Base-by-base conservation (phyloP, 352 stramenopile genomes). In the Albugo laibachii region DNA sequence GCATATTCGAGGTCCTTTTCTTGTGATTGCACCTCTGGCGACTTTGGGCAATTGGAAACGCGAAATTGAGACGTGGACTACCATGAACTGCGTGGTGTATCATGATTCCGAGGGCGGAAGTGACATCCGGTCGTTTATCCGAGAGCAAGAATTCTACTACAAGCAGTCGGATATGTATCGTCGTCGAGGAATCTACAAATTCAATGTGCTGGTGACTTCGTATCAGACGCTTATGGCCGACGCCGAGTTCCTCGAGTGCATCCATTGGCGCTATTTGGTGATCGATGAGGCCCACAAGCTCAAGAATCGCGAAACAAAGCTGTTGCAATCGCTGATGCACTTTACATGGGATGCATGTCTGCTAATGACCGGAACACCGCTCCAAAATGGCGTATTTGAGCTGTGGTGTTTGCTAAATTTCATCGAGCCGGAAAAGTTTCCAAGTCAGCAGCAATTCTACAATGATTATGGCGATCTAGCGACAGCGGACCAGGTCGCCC, bases 341-440 rank as follows among this genome's bases (percentile, higher is more conserved):
- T 89, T 93, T 46, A 69, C 65, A 19, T 89, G 74, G 72, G 79
- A 92, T 52, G 86, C 76, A 4, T 97, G 93, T 36, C 57, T 98
- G 5, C 68, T 98, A 12, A 87, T 98, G 60, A 99, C 95, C 5
- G 95, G 95, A 44, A 98, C 94, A 31, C 93, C 92, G 16, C 84
- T 99, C 49, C 95, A 99, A 60, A 99, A 99, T 68, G 96, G 97
- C 50, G 95, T 98, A 39, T 86, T 95, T 55, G 96, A 99, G 70
- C 75, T 99, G 27, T 99, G 95, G 95, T 94, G 94, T 46, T 66
- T 99, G 20, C 61, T 99, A 14, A 97, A 99, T 61, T 99, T 99
- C 46, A 97, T 98, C 36, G 92, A 98, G 40, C 80, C 70, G 1
- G 68, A 95, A 4, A 93, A 85, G 42, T 99, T 99, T 61, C 76